phyloP scores from a whole-genome alignment of 78 protist species.

The Mastigamoeba balamuthi region DNA sequence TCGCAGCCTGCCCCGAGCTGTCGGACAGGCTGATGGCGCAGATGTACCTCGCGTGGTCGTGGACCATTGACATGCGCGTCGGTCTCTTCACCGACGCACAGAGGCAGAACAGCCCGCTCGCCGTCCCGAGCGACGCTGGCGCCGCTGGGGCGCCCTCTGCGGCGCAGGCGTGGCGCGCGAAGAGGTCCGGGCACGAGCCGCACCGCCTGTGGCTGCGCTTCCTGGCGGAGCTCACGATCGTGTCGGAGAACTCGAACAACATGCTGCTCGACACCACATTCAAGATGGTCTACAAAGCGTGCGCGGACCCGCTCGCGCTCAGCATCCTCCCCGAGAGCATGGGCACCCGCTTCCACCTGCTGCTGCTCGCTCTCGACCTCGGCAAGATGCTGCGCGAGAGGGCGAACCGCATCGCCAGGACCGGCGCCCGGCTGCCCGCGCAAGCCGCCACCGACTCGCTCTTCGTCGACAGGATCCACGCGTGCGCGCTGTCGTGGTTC shows the following conservation, averaged over 20 bases:
- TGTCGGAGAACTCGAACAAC: constrained; percentile 5
- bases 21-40: constrained; percentile 26
- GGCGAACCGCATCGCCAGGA: too few species aligned
- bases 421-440: background rate
- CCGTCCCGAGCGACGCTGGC: background rate
- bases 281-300: constrained; percentile 32
- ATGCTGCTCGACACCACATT: constrained; percentile 23
- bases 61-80: constrained; percentile 50
- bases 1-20: constrained; percentile 35
- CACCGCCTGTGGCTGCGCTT: constrained; percentile 44
- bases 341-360: constrained; percentile 40
- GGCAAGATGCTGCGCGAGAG: constrained; percentile 13
- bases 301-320: constrained; percentile 28
- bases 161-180: background rate
- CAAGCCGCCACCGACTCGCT: background rate
- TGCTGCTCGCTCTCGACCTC: constrained; percentile 27
- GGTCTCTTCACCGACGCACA: constrained; percentile 43
- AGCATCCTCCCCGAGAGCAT: constrained; percentile 27
- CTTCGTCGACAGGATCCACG: constrained; percentile 29
- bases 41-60: constrained; percentile 43
- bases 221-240: constrained; percentile 37
- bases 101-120: background rate
- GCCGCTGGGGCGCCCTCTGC: background rate
- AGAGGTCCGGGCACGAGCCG: constrained; percentile 25
- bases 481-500: constrained; percentile 40